These are phyloP conservation scores for Globisporangium carolinianum DNA, from an alignment of 352 stramenopile species.

Conservation along the genomic window DNA sequence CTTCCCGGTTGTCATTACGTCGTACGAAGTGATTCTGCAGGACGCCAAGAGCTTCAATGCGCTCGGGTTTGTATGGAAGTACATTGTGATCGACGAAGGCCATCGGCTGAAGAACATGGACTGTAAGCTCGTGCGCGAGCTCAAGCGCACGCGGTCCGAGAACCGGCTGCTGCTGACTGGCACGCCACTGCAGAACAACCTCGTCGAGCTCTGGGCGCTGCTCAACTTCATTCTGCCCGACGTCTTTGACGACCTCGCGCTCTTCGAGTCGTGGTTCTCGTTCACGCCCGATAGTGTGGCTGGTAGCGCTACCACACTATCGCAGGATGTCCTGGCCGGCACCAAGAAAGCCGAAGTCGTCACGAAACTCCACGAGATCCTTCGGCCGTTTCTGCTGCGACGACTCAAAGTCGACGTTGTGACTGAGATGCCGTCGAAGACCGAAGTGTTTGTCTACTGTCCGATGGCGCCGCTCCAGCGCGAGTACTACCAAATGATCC, in stretches of 20 bases:
- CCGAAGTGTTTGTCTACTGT: constrained; percentile 97
- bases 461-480: constrained; percentile 91
- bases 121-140: constrained; percentile 91
- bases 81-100: constrained; percentile 97
- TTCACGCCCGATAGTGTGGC: constrained; percentile 88
- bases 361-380: constrained; percentile 95
- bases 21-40: constrained; percentile 83
- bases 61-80: constrained; percentile 85
- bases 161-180: constrained; percentile 94
- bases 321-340: constrained; percentile 86
- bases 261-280: constrained; percentile 98
- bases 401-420: constrained; percentile 94
- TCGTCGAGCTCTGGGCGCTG: constrained; percentile 98
- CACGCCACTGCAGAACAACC: constrained; percentile 97
- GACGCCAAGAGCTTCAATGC: constrained; percentile 54
- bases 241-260: constrained; percentile 97
- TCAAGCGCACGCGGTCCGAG: constrained; percentile 90
- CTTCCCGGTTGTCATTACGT: constrained; percentile 86
- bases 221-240: constrained; percentile 97
- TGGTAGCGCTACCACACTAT: constrained; percentile 64
- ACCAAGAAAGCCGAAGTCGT: constrained; percentile 92
- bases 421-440: constrained; percentile 93
- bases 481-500: constrained; percentile 94
- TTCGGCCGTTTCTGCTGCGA: constrained; percentile 94
- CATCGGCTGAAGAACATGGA: constrained; percentile 98